Percentiles rank a stretch among this genome's conserved stretches.
These are phyloP conservation scores for Podospora pseudocomata DNA, from an alignment of 495 filamentous ascomycete genomes.

Conservation along the genomic window DNA sequence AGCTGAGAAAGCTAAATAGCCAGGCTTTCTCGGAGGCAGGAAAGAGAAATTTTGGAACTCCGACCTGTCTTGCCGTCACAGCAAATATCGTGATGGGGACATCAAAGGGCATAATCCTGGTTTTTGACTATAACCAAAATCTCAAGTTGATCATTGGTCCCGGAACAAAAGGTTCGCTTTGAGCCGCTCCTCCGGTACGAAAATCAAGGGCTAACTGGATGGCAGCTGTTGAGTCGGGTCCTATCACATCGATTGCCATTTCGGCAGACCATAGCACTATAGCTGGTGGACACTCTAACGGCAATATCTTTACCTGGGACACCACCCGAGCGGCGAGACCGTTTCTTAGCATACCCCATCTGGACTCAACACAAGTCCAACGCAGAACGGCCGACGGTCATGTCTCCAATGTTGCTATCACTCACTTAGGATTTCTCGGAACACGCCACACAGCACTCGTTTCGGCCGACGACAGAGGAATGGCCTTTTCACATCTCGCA, in stretches of 20 bases:
- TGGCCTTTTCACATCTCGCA: constrained; percentile 97
- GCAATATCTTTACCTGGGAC: constrained; percentile 97
- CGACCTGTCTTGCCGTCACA: constrained; percentile 87
- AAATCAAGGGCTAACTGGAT: constrained; percentile 22
- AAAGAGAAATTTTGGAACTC: constrained; percentile 85
- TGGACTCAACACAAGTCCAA: constrained; percentile 62
- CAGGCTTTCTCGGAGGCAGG: constrained; percentile 94
- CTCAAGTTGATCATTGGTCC: constrained; percentile 88
- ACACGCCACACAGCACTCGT: constrained; percentile 93
- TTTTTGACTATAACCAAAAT: constrained; percentile 96
- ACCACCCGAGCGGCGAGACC: constrained; percentile 72
- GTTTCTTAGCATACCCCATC: constrained; percentile 81
- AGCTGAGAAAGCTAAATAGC: constrained; percentile 79
- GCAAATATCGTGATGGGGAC: constrained; percentile 89
- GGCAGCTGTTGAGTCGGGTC: constrained; percentile 81
- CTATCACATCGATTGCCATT: constrained; percentile 81
- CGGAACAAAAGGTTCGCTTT: constrained; percentile 78
- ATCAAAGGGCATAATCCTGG: constrained; percentile 85
- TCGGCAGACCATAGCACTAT: constrained; percentile 92
- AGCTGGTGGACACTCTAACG: constrained; percentile 83
- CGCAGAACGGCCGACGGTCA: constrained; percentile 75
- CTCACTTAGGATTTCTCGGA: constrained; percentile 93
- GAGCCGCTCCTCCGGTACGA: neutral
- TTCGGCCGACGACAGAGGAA: constrained; percentile 91
- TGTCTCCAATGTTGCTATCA: constrained; percentile 66